Base-by-base conservation (phyloP, 805 yeast species). In the Candida qinlingensis region DNA sequence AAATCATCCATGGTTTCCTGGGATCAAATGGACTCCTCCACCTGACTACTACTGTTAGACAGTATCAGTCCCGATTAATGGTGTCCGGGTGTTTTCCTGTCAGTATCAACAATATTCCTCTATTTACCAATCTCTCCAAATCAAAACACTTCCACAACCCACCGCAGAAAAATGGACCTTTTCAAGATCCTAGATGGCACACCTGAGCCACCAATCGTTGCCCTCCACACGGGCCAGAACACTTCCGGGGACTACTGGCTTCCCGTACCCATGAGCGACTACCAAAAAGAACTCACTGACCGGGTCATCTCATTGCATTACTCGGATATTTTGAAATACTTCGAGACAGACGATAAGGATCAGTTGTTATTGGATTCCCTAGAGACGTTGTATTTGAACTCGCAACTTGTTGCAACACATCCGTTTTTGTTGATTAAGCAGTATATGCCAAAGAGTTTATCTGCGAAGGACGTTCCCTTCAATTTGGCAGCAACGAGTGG, bases 271-370 rank as follows among this genome's bases (percentile, higher is more conserved):
- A 79, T 90, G 81, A 79, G 84, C 46, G 88, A 85, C 53, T 87
- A 87, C 56, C 98, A 92, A 63, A 85, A 83, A 59, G 94, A 90
- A 59, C 73, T 92, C 45, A 87, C 91, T 9, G 96, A 92, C 65
- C 96, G 90, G 62, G 90, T 94, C 31, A 87, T 92, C 10, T 87
- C 96, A 2, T 71, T 90, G 38, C 98, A 92, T 66, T 92, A 91
- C 63, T 81, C 92, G 34, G 98, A 91, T 62, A 89, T 92, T 49
- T 71, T 92, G 57, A 83, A 89, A 66, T 91, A 85, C 63, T 90
- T 87, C 60, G 96, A 89, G 62, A 68, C 74, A 1, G 66, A 70
- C 34, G 69, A 71, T 47, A 65, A 70, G 42, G 81, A 79, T 44
- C 75, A 75, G 42, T 79, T 87, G 30, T 77, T 86, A 36, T 71